Evolutionary conservation across 1,139 yeast species (phyloP), one percentile per base, ranked within the genome.

Genomic region (Fermentozyma sake): DNA sequence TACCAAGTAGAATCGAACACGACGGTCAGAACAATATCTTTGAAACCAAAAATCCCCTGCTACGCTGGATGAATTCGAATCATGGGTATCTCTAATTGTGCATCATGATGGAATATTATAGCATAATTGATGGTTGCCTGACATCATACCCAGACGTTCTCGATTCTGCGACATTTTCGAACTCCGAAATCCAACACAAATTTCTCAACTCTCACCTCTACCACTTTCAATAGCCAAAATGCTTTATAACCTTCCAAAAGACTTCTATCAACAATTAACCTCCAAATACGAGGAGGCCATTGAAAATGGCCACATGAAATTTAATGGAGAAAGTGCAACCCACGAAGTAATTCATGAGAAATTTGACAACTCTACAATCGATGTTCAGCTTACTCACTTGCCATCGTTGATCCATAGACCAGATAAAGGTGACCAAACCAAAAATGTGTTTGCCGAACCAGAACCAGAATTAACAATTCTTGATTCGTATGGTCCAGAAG

Each of bases 361-460:
- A 12, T 22, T 52, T 7, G 51, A 53, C 5, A 44, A 40, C 5
- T 26, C 52, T 11, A 34, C 42, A 6, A 38, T 43, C 12, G 39
- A 40, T 7, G 47, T 52, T 29, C 64, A 61, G 32, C 44, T 58
- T 16, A 61, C 69, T 1, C 44, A 55, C 14, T 46, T 65, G 21
- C 43, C 52, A 21, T 56, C 78, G 7, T 60, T 82, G 33, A 63
- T 62, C 32, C 61, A 68, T 35, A 76, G 84, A 44, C 87, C 91
- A 9, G 76, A 72, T 27, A 44, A 52, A 23, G 62, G 68, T 15
- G 42, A 56, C 30, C 37, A 48, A 6, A 59, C 60, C 12, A 46
- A 52, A 28, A 78, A 86, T 46, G 97, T 97, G 2, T 91, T 91
- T 59, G 71, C 72, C 27, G 72, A 76, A 10, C 93, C 95, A 0